Conservation (phyloP, 345 rosid species). For the Linum lewisii region DNA sequence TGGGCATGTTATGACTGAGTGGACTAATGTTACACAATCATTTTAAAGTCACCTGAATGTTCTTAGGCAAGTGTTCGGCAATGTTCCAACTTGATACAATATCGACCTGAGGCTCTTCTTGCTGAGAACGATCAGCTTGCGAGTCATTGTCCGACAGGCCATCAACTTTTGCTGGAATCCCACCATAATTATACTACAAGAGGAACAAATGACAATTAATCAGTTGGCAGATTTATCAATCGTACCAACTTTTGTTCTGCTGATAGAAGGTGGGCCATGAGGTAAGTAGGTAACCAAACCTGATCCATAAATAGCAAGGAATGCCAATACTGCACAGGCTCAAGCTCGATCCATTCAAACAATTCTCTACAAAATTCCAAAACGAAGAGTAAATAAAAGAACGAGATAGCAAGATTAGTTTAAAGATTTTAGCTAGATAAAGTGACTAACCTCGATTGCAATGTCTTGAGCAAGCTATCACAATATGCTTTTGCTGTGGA, state of each 20-base stretch:
- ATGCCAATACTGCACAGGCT: conserved; percentile 76
- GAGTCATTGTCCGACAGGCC: conserved; percentile 29
- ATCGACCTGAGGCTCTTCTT: conserved; percentile 46
- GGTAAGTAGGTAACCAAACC: conserved; percentile 36
- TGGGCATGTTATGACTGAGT: too few species aligned
- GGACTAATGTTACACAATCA: too few species aligned
- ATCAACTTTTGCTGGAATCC: conserved; percentile 58
- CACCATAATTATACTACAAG: conserved; percentile 71
- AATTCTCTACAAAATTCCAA: conserved; percentile 45
- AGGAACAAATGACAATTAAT: conserved; percentile 8
- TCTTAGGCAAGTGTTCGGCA: conserved; percentile 67
- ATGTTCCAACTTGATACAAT: conserved; percentile 87
- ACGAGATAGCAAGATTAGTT: conserved; percentile 7
- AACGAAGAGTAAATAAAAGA: conserved; percentile 13
- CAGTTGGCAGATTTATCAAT: background rate
- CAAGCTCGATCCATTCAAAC: conserved; percentile 83
- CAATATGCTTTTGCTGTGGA: conserved; percentile 77
- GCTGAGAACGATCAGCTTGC: conserved; percentile 9
- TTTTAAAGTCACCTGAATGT: conserved; percentile 45
- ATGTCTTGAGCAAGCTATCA: conserved; percentile 72
- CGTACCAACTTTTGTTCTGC: too few species aligned
- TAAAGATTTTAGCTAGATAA: conserved; percentile 4
- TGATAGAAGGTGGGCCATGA: background rate
- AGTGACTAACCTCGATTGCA: conserved; percentile 56
- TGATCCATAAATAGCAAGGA: conserved; percentile 95